phyloP scores from a whole-genome alignment of 306 rosid species.

The Dalbergia cochinchinensis region DNA sequence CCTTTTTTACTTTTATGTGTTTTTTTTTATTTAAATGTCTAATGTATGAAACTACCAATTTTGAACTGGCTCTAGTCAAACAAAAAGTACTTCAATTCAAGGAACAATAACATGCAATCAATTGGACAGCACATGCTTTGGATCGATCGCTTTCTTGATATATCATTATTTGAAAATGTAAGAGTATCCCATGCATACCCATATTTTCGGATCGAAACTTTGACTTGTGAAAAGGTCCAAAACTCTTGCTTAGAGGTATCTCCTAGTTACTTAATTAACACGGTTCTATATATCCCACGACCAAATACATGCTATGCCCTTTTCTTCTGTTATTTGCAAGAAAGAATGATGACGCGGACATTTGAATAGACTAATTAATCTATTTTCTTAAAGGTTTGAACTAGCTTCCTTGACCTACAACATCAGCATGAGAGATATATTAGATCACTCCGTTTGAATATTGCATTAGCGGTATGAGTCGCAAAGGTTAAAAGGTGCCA shows the following conservation, averaged over 20 bases:
- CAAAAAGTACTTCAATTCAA: slow-evolving; percentile 8
- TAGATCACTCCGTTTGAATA: not conserved
- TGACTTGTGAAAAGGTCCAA: slow-evolving; percentile 26
- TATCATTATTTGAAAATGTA: slow-evolving; percentile 18
- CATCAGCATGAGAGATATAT: not conserved
- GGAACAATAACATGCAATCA: slow-evolving; percentile 32
- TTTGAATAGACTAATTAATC: not conserved
- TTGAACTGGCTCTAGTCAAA: slow-evolving; percentile 28
- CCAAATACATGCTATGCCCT: not conserved
- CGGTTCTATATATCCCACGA: not conserved
- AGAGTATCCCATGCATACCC: slow-evolving; percentile 15
- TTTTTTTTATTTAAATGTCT: not conserved
- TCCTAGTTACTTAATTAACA: not conserved
- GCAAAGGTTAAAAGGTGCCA: not conserved
- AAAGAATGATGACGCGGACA: not conserved
- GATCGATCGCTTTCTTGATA: slow-evolving; percentile 30
- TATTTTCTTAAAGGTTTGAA: slow-evolving; percentile 7
- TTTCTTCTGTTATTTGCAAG: slow-evolving; percentile 10
- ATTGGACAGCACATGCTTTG: slow-evolving; percentile 27
- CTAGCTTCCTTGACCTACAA: no score
- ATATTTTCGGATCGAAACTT: slow-evolving; percentile 34
- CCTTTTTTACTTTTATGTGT: slow-evolving; percentile 2
- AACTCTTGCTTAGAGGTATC: slow-evolving; percentile 14
- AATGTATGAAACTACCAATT: not conserved
- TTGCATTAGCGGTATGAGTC: not conserved